Percentiles rank a stretch among this genome's conserved stretches.
phyloP scores from a whole-genome alignment of 495 filamentous ascomycete species.

The Echria macrotheca region DNA sequence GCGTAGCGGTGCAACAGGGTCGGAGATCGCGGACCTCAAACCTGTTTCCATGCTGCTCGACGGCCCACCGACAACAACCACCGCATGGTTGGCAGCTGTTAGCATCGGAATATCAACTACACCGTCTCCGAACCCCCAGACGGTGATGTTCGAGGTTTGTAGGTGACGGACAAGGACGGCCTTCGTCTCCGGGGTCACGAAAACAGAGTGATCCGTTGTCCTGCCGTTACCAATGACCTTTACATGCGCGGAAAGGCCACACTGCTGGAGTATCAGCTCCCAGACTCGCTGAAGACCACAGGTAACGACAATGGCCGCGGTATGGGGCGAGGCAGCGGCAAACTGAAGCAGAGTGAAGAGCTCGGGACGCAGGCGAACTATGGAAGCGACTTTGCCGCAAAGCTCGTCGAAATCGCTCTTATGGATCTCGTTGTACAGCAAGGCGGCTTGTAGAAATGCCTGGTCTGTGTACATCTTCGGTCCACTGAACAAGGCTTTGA shows the following conservation, averaged over 20 bases:
- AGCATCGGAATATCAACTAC: constrained; percentile 58
- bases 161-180: constrained; percentile 41
- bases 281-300: constrained; percentile 54
- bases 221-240: constrained; percentile 53
- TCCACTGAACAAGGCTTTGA: constrained; percentile 48
- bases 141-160: constrained; percentile 31
- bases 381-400: constrained; percentile 43
- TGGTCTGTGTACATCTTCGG: constrained; percentile 48
- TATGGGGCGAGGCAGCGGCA: constrained; percentile 30
- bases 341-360: constrained; percentile 41
- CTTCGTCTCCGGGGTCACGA: constrained; percentile 53
- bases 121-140: constrained; percentile 62
- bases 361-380: constrained; percentile 46
- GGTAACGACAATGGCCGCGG: constrained; percentile 52
- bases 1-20: constrained; percentile 28
- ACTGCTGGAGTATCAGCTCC: constrained; percentile 48
- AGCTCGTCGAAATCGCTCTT: constrained; percentile 36
- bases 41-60: constrained; percentile 54
- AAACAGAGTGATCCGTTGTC: constrained; percentile 33
- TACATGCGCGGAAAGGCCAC: constrained; percentile 41
- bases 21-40: constrained; percentile 41
- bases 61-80: constrained; percentile 53
- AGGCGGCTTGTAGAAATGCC: constrained; percentile 52
- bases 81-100: constrained; percentile 45
- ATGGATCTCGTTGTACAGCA: constrained; percentile 54